These are phyloP conservation scores for Suillus occidentalis DNA, from an alignment of 768 basidiomycete genomes.

Conservation along the genomic window DNA sequence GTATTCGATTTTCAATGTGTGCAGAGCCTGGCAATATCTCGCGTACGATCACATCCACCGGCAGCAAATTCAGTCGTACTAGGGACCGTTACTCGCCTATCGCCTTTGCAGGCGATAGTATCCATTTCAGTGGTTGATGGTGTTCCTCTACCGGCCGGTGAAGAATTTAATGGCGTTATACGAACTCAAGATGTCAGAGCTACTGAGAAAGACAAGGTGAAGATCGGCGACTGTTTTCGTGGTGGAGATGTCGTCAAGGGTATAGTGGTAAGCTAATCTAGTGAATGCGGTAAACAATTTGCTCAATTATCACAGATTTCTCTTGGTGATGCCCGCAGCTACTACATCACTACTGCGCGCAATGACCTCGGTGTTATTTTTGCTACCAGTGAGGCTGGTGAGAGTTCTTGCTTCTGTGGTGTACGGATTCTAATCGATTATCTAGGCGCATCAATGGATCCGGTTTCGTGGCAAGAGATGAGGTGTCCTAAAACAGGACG, in stretches of 20 bases:
- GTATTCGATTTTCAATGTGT: constrained; percentile 2
- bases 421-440: constrained; percentile 2
- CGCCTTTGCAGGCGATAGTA: constrained; percentile 79
- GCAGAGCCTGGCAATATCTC: constrained; percentile 64
- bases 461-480: constrained; percentile 91
- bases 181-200: constrained; percentile 86
- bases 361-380: constrained; percentile 92
- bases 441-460: constrained; percentile 77
- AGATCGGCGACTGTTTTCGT: constrained; percentile 88
- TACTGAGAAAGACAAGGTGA: constrained; percentile 88
- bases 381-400: constrained; percentile 84
- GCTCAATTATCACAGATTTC: constrained; percentile 61
- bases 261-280: constrained; percentile 60
- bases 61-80: constrained; percentile 74
- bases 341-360: constrained; percentile 87
- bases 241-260: constrained; percentile 90
- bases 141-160: constrained; percentile 74
- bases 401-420: constrained; percentile 17
- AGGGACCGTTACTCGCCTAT: constrained; percentile 79
- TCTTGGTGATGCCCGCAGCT: constrained; percentile 86
- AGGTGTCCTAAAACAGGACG: constrained; percentile 79
- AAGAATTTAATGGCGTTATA: constrained; percentile 89
- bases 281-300: neutral
- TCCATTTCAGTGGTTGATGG: constrained; percentile 89
- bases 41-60: constrained; percentile 72